These are phyloP conservation scores for Odontarrhena argentea DNA, from an alignment of 345 rosid species.

Conservation along the genomic window DNA sequence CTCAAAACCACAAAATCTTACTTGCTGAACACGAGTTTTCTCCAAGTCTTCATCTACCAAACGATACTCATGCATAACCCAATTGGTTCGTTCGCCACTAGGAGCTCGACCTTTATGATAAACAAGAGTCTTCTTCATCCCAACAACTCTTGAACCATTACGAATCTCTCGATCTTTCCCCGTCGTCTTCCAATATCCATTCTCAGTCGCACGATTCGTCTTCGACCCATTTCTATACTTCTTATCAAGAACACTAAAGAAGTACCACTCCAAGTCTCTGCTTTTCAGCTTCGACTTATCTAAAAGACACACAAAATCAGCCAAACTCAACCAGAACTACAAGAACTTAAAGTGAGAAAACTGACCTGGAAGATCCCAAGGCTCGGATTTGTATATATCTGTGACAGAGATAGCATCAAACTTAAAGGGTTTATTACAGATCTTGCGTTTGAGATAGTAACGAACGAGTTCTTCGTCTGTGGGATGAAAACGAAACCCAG, in stretches of 20 bases:
- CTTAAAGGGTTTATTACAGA: constrained; percentile 66
- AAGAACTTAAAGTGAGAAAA: neutral
- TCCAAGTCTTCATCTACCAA: constrained; percentile 61
- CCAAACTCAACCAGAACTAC: neutral
- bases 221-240: constrained; percentile 84
- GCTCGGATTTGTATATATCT: constrained; percentile 82
- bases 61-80: constrained; percentile 99
- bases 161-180: constrained; percentile 81
- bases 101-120: constrained; percentile 92
- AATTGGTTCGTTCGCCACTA: constrained; percentile 72
- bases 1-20: constrained; percentile 40
- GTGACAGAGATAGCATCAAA: constrained; percentile 72
- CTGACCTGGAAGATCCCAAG: constrained; percentile 95
- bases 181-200: constrained; percentile 96
- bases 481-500: constrained; percentile 94
- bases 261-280: constrained; percentile 96
- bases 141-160: constrained; percentile 51
- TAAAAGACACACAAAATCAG: constrained; percentile 23
- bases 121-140: constrained; percentile 99
- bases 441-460: constrained; percentile 86
- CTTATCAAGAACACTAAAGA: constrained; percentile 76
- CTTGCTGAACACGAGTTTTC: constrained; percentile 63
- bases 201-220: constrained; percentile 93
- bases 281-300: constrained; percentile 78
- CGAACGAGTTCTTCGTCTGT: constrained; percentile 94